phyloP scores from a whole-genome alignment of 108 stramenopile genomes.

The Chaetoceros tenuissimus region DNA sequence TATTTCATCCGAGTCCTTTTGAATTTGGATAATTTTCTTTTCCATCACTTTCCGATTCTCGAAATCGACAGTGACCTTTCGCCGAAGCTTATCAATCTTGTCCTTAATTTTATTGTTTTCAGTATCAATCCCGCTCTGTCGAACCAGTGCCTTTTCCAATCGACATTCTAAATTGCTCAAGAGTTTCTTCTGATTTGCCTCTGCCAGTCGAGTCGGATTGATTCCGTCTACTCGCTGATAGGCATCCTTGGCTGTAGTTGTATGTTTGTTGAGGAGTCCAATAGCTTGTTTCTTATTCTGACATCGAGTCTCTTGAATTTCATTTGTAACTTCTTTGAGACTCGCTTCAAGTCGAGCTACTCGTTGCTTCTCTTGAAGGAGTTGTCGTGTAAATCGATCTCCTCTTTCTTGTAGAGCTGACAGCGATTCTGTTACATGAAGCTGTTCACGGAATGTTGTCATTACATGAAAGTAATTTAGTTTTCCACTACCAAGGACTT shows the following conservation, averaged over 20 bases:
- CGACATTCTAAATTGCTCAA: conserved; percentile 53
- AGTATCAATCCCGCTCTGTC: conserved; percentile 44
- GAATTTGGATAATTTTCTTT: conserved; percentile 34
- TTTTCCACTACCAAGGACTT: too few relatives aligned
- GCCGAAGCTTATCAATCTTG: conserved; percentile 53
- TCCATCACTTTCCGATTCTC: conserved; percentile 35
- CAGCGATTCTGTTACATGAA: conserved; percentile 3
- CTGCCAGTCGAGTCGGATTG: conserved; percentile 50
- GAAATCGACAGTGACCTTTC: conserved; percentile 43
- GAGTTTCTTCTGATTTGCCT: conserved; percentile 57
- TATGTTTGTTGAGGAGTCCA: conserved; percentile 43
- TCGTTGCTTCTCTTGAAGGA: conserved; percentile 32
- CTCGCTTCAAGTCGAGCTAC: conserved; percentile 14
- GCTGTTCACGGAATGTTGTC: neutral
- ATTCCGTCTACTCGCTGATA: conserved; percentile 61
- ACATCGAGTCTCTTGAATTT: conserved; percentile 33
- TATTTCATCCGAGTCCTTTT: conserved; percentile 40
- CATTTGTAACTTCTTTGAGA: conserved; percentile 30
- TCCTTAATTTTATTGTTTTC: conserved; percentile 42
- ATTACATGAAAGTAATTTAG: too few relatives aligned
- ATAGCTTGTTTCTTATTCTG: conserved; percentile 52
- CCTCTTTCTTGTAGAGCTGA: conserved; percentile 35
- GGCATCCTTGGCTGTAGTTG: conserved; percentile 53
- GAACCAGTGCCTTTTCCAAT: conserved; percentile 46
- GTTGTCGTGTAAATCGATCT: conserved; percentile 33